A percentile compares a stretch with the other conserved stretches of the same genome.
Evolutionary conservation across 2,329 filamentous ascomycete genomes (phyloP).

Genomic region (Colletotrichum aenigma): DNA sequence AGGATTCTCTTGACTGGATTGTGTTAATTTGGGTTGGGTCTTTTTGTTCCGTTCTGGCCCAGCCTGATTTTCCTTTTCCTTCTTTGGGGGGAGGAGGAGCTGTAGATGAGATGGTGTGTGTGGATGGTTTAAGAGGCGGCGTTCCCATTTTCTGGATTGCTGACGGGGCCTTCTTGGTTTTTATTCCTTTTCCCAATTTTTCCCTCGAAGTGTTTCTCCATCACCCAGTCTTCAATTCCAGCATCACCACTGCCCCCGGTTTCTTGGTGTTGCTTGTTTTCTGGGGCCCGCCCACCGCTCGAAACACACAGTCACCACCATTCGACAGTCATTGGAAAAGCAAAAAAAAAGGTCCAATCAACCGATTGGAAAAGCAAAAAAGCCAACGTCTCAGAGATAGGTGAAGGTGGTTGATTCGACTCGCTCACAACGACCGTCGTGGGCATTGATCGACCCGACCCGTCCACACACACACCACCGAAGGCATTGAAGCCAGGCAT

Average conservation of each 20-base stretch:
- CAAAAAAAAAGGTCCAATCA: not conserved
- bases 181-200: not conserved
- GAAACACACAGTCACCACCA: not conserved
- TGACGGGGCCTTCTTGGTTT: not conserved
- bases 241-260: not conserved
- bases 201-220: not conserved
- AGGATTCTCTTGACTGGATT: not conserved
- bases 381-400: not conserved
- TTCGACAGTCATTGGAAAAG: not conserved
- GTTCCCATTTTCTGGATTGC: not conserved
- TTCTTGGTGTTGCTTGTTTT: constrained; percentile 14
- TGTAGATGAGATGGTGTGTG: not conserved
- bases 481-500: not conserved
- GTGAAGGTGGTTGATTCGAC: not conserved
- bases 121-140: constrained; percentile 11
- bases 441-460: not conserved
- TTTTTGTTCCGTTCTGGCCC: not conserved
- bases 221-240: not conserved
- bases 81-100: not conserved
- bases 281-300: not conserved
- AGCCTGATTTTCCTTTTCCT: not conserved
- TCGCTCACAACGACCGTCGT: not conserved
- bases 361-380: not conserved
- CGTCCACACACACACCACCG: not conserved
- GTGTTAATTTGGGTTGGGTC: not conserved